Evolutionary conservation across 495 filamentous ascomycete species (phyloP).

Genomic region (Neurospora sp.): DNA sequence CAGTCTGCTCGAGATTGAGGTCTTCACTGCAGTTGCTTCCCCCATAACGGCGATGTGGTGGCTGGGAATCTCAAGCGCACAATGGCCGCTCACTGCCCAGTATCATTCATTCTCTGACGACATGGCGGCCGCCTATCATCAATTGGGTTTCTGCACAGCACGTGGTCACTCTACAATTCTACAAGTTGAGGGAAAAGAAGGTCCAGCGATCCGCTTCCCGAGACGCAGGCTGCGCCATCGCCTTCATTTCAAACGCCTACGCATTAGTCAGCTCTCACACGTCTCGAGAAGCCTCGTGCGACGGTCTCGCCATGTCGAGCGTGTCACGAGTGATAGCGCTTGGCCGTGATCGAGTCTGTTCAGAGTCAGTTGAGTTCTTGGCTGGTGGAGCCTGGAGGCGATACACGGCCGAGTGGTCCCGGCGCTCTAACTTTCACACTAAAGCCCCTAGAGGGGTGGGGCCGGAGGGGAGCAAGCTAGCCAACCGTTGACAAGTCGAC

Average conservation of each 20-base stretch:
- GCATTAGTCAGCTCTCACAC: slow-evolving; percentile 16
- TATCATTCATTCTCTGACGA: background rate
- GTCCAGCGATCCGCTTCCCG: slow-evolving; percentile 16
- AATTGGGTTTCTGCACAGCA: background rate
- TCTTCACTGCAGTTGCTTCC: background rate
- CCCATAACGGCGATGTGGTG: slow-evolving; percentile 17
- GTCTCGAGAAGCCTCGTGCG: slow-evolving; percentile 20
- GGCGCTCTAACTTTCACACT: background rate
- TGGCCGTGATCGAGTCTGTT: slow-evolving; percentile 10
- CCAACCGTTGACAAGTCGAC: background rate
- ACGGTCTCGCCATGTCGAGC: slow-evolving; percentile 16
- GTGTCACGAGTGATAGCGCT: slow-evolving; percentile 10
- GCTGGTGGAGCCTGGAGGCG: slow-evolving; percentile 16
- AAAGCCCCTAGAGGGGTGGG: background rate
- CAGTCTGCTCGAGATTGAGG: background rate
- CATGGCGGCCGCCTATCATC: background rate
- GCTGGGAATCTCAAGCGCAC: slow-evolving; percentile 7
- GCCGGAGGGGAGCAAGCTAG: background rate
- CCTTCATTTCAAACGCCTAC: slow-evolving; percentile 6
- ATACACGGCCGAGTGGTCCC: slow-evolving; percentile 5
- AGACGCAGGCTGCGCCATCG: slow-evolving; percentile 3
- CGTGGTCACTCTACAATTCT: background rate
- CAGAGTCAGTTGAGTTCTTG: slow-evolving; percentile 20
- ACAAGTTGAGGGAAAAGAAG: slow-evolving; percentile 1
- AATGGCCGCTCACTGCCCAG: background rate